A percentile compares a stretch with the other conserved stretches of the same genome.
These are phyloP conservation scores for Boletus patriciae DNA, from an alignment of 768 basidiomycete genomes.

Conservation along the genomic window DNA sequence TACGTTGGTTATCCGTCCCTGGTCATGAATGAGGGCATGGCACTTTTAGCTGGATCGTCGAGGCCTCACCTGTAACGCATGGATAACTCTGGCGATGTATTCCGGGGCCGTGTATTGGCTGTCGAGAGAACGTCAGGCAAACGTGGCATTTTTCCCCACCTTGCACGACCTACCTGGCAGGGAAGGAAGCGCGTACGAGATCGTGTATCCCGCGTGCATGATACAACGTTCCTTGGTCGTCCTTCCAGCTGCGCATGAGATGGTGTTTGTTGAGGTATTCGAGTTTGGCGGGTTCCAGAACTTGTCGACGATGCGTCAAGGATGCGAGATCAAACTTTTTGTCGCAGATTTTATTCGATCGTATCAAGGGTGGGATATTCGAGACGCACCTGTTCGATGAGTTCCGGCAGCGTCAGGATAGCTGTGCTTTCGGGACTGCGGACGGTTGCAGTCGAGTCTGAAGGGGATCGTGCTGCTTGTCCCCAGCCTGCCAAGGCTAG, in stretches of 20 bases:
- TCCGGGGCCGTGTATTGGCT: slow-evolving; percentile 52
- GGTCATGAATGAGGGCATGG: background rate
- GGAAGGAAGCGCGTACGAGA: slow-evolving; percentile 55
- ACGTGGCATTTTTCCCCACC: background rate
- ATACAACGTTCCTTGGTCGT: slow-evolving; percentile 47
- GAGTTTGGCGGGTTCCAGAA: slow-evolving; percentile 76
- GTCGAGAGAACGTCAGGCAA: background rate
- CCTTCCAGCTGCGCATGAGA: slow-evolving; percentile 55
- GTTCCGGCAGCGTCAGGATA: slow-evolving; percentile 58
- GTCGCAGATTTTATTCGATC: background rate
- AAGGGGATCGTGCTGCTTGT: slow-evolving; percentile 41
- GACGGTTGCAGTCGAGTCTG: slow-evolving; percentile 22
- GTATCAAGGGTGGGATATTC: background rate
- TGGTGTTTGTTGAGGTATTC: slow-evolving; percentile 89
- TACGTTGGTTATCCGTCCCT: slow-evolving; percentile 72
- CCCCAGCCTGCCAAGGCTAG: slow-evolving; percentile 95
- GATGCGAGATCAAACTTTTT: slow-evolving; percentile 73
- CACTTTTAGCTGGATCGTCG: background rate
- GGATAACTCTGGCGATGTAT: slow-evolving; percentile 65
- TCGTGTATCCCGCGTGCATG: slow-evolving; percentile 57
- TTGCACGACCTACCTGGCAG: slow-evolving; percentile 46
- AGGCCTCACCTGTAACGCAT: slow-evolving; percentile 53
- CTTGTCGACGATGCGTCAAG: slow-evolving; percentile 81
- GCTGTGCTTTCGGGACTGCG: slow-evolving; percentile 65
- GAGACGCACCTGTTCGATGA: slow-evolving; percentile 58